Evolutionary conservation across 257 asterid species (phyloP).

Genomic region (Fraxinus pennsylvanica): DNA sequence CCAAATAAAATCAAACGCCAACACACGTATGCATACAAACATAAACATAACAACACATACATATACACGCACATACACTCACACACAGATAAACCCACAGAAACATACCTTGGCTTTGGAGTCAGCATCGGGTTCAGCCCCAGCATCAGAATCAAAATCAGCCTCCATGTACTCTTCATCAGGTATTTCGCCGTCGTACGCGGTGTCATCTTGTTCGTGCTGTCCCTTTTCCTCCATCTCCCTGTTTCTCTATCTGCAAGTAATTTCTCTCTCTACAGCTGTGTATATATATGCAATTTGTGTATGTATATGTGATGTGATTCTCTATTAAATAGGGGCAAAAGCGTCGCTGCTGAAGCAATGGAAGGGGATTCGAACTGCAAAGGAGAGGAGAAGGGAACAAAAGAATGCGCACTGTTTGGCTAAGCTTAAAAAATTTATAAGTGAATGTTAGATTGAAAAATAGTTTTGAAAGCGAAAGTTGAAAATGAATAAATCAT

Average conservation of each 20-base stretch:
- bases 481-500: too few species aligned
- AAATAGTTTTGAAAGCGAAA: too few species aligned
- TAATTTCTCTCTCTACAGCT: neutral
- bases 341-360: neutral
- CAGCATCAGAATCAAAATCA: conserved; percentile 1
- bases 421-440: neutral
- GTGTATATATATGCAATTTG: neutral
- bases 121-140: conserved; percentile 8
- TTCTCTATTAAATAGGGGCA: neutral
- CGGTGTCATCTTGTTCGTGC: conserved; percentile 4
- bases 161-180: conserved; percentile 9
- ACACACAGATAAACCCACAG: neutral
- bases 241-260: neutral
- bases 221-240: conserved; percentile 1
- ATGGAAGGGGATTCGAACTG: neutral
- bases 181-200: neutral
- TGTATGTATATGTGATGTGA: neutral
- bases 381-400: neutral
- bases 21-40: neutral
- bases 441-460: neutral
- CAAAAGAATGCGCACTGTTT: neutral
- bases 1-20: neutral
- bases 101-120: conserved; percentile 3
- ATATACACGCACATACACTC: neutral
- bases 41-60: neutral